A percentile compares a stretch with the other conserved stretches of the same genome.
Evolutionary conservation across 2,329 filamentous ascomycete genomes (phyloP).

Genomic region (Pyrenophora graminea): DNA sequence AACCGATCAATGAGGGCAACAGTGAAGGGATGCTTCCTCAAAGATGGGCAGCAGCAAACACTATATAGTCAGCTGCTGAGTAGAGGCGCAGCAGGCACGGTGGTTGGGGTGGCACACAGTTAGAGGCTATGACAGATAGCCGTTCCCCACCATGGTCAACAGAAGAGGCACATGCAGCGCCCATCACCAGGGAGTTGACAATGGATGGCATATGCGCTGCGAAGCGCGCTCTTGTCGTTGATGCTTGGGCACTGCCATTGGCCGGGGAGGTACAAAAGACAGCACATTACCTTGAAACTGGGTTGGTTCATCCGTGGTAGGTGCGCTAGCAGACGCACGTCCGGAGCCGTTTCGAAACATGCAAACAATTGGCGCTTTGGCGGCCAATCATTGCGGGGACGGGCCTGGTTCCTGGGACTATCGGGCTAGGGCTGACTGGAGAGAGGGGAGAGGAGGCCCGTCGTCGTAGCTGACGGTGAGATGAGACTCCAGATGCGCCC

Average conservation of each 20-base stretch:
- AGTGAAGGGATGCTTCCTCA: constrained; percentile 3
- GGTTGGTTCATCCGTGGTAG: constrained; percentile 14
- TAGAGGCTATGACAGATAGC: neutral
- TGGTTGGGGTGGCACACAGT: constrained; percentile 19
- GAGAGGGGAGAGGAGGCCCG: neutral
- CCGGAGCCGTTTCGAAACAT: constrained; percentile 29
- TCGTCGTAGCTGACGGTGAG: no score
- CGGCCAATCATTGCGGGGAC: constrained; percentile 22
- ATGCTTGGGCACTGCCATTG: constrained; percentile 4
- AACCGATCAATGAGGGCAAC: neutral
- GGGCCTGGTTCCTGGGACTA: constrained; percentile 12
- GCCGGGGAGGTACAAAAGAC: neutral
- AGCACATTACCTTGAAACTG: constrained; percentile 13
- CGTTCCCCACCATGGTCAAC: no score
- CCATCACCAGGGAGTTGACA: neutral
- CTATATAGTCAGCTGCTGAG: constrained; percentile 16
- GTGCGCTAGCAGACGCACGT: constrained; percentile 6
- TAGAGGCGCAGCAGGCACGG: constrained; percentile 21
- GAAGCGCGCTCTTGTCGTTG: neutral
- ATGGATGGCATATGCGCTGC: neutral
- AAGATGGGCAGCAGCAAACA: constrained; percentile 12
- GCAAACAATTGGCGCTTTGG: constrained; percentile 16
- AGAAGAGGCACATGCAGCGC: no score
- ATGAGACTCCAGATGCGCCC: no score
- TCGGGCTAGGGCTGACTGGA: constrained; percentile 11